phyloP scores from a whole-genome alignment of 371 early-diverging fungal species.

The Parasitella parasitica region DNA sequence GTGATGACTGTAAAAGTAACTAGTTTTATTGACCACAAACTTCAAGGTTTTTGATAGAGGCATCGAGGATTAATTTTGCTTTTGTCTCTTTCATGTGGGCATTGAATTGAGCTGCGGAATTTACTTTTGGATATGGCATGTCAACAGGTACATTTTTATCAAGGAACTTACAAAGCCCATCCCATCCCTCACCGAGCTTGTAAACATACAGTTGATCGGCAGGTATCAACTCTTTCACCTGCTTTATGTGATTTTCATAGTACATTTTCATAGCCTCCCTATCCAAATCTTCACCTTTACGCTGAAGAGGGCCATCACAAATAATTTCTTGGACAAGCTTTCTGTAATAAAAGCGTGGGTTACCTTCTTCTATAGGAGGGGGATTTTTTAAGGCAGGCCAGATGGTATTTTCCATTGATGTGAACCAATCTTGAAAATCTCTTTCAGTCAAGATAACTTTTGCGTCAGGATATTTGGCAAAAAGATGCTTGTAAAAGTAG shows the following conservation, averaged over 20 bases:
- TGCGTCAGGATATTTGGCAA: not conserved
- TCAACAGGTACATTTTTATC: not conserved
- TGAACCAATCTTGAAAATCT: not conserved
- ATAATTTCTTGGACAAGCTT: not conserved
- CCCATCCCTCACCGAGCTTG: not conserved
- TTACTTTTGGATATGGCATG: not conserved
- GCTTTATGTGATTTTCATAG: not conserved
- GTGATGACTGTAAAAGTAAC: too few species aligned
- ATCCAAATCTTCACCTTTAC: not conserved
- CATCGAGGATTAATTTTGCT: too few species aligned
- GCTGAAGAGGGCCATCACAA: not conserved
- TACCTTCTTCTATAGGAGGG: too few species aligned
- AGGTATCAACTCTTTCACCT: not conserved
- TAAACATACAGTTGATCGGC: not conserved
- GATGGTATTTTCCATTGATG: not conserved
- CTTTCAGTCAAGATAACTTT: not conserved
- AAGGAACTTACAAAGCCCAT: not conserved
- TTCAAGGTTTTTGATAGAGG: too few species aligned
- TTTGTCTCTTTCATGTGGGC: too few species aligned
- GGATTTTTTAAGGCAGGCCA: not conserved
- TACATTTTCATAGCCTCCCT: not conserved
- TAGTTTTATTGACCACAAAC: too few species aligned
- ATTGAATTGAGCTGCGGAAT: not conserved
- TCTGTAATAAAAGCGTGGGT: not conserved
- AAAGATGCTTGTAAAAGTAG: not conserved